These are phyloP conservation scores for Tremella yokohamensis DNA, from an alignment of 768 basidiomycete species.

Conservation along the genomic window DNA sequence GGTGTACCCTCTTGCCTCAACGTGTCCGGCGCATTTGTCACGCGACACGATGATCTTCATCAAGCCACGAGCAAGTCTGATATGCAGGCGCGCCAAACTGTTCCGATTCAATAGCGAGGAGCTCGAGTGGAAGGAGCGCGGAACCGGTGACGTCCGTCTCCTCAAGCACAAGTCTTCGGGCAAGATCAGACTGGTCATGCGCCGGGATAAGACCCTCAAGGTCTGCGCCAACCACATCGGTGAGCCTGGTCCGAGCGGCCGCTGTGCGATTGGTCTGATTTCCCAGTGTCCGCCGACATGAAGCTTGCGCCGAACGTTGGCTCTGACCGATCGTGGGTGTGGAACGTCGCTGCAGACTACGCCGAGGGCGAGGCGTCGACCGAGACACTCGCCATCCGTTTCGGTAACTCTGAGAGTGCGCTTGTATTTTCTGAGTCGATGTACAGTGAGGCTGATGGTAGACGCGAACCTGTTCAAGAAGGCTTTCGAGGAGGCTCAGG, in stretches of 20 bases:
- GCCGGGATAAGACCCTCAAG: constrained; percentile 98
- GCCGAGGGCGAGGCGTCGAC: constrained; percentile 71
- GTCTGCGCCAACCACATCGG: constrained; percentile 97
- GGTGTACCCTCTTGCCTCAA: background rate
- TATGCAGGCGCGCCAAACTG: constrained; percentile 85
- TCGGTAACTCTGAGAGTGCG: constrained; percentile 93
- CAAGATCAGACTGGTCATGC: constrained; percentile 95
- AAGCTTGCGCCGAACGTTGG: constrained; percentile 94
- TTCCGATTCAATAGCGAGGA: constrained; percentile 80
- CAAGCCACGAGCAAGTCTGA: background rate
- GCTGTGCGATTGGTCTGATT: background rate
- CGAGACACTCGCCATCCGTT: constrained; percentile 96
- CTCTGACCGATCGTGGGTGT: constrained; percentile 98
- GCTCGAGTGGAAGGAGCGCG: constrained; percentile 96
- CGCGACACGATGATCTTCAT: background rate
- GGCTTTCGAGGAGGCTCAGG: constrained; percentile 81
- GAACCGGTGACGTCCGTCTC: constrained; percentile 91
- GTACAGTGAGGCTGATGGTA: constrained; percentile 38
- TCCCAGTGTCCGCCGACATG: constrained; percentile 80
- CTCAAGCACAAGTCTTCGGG: constrained; percentile 82
- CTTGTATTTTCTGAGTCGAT: constrained; percentile 1
- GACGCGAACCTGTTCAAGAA: constrained; percentile 85
- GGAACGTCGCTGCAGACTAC: constrained; percentile 94
- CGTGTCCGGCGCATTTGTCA: background rate
- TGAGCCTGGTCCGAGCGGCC: constrained; percentile 52